These are phyloP conservation scores for Blastobotrys capitulatus DNA, from an alignment of 1,139 yeast genomes.

Conservation along the genomic window DNA sequence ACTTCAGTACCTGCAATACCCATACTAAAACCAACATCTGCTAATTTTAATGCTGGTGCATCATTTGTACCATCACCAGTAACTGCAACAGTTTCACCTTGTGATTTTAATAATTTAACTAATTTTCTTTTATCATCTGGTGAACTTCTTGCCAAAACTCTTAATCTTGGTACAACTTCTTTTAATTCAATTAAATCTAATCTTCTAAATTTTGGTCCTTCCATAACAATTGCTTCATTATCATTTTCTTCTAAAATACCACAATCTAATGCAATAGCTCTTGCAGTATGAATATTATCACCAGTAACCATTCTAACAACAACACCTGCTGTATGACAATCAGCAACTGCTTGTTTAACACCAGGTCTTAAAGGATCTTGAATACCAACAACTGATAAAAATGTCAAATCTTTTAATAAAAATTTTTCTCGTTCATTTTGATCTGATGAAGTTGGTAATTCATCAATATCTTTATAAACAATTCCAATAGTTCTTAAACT, in stretches of 20 bases:
- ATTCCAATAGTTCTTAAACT: conserved; percentile 84
- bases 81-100: conserved; percentile 94
- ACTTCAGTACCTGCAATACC: conserved; percentile 78
- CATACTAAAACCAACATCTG: conserved; percentile 88
- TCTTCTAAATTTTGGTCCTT: conserved; percentile 83
- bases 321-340: conserved; percentile 88
- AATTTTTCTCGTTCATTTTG: conserved; percentile 19
- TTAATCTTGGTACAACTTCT: conserved; percentile 59
- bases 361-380: conserved; percentile 92
- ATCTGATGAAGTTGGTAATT: conserved; percentile 22
- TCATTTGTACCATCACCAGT: conserved; percentile 97
- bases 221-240: conserved; percentile 67
- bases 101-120: conserved; percentile 72
- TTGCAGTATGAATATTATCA: conserved; percentile 85
- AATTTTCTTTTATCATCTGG: conserved; percentile 91
- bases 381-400: conserved; percentile 74
- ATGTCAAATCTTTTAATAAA: conserved; percentile 26
- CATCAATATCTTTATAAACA: conserved; percentile 65
- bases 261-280: conserved; percentile 82
- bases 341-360: conserved; percentile 79
- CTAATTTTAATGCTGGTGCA: conserved; percentile 72
- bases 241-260: conserved; percentile 59
- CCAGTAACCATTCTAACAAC: conserved; percentile 97
- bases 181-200: conserved; percentile 54
- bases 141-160: conserved; percentile 87